Evolutionary conservation across 2,329 filamentous ascomycete genomes (phyloP).

Genomic region (Madurella mycetomatis): DNA sequence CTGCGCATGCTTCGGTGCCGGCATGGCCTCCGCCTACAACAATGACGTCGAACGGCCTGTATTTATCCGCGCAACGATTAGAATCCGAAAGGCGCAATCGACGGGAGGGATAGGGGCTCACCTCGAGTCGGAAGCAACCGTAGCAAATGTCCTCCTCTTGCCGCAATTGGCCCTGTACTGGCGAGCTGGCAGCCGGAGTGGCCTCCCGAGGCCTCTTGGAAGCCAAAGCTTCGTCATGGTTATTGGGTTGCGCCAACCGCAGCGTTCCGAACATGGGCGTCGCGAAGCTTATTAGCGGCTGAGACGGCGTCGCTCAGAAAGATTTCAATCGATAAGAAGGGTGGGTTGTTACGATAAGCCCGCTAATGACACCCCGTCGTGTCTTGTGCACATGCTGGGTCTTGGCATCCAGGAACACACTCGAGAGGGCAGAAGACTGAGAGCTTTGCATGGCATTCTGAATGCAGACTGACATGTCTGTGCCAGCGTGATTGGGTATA

Average conservation of each 20-base stretch:
- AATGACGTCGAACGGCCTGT: constrained; percentile 78
- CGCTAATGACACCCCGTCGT: not conserved
- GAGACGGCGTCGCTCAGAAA: not conserved
- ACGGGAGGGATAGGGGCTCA: constrained; percentile 2
- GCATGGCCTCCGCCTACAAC: constrained; percentile 96
- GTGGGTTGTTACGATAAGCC: not conserved
- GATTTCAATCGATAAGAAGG: not conserved
- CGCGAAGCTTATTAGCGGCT: not conserved
- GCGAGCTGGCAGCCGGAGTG: constrained; percentile 10
- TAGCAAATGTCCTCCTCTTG: constrained; percentile 21
- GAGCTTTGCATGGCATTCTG: too few species aligned
- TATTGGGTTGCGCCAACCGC: not conserved
- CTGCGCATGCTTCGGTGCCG: constrained; percentile 87
- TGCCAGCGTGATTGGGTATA: too few species aligned
- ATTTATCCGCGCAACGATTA: not conserved
- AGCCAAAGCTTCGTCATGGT: constrained; percentile 23
- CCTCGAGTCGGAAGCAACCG: constrained; percentile 19
- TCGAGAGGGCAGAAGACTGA: too few species aligned
- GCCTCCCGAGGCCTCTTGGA: constrained; percentile 20
- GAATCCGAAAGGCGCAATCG: not conserved
- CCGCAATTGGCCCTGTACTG: not conserved
- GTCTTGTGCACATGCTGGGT: not conserved
- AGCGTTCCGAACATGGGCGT: not conserved
- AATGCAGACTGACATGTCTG: too few species aligned
- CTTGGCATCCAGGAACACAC: too few species aligned